A percentile compares a stretch with the other conserved stretches of the same genome.
Evolutionary conservation across 202 grass and related monocot genomes (phyloP).

Genomic region (Cymbopogon flexuosus): DNA sequence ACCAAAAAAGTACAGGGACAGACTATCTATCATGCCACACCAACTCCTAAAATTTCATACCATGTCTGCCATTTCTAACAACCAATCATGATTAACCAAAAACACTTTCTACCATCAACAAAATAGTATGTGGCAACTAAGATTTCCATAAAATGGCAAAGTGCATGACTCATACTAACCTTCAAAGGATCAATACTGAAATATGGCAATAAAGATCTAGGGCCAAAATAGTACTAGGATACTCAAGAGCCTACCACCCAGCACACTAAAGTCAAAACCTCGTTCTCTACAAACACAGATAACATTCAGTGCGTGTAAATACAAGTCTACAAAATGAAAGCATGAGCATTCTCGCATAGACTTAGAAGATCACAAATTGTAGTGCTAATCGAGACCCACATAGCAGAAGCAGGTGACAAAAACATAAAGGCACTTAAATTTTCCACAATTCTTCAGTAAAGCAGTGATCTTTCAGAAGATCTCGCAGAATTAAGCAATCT

Average conservation of each 20-base stretch:
- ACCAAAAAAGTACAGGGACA: slow-evolving; percentile 33
- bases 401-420: neutral
- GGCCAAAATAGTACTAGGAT: neutral
- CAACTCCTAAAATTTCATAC: slow-evolving; percentile 35
- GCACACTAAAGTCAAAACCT: neutral
- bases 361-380: slow-evolving; percentile 26
- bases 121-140: slow-evolving; percentile 11
- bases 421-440: neutral
- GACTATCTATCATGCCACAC: slow-evolving; percentile 41
- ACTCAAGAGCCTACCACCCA: neutral
- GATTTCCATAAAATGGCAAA: slow-evolving; percentile 33
- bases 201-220: slow-evolving; percentile 28
- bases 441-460: neutral
- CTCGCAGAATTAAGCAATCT: slow-evolving; percentile 28
- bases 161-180: neutral
- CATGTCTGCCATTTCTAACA: slow-evolving; percentile 39
- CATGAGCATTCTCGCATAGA: neutral
- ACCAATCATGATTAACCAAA: slow-evolving; percentile 33
- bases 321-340: slow-evolving; percentile 3
- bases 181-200: slow-evolving; percentile 28
- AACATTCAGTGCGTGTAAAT: slow-evolving; percentile 16
- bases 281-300: neutral
- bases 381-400: slow-evolving; percentile 12
- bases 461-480: slow-evolving; percentile 26
- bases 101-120: slow-evolving; percentile 15